These are phyloP conservation scores for Pythium insidiosum DNA, from an alignment of 352 stramenopile species.

Conservation along the genomic window DNA sequence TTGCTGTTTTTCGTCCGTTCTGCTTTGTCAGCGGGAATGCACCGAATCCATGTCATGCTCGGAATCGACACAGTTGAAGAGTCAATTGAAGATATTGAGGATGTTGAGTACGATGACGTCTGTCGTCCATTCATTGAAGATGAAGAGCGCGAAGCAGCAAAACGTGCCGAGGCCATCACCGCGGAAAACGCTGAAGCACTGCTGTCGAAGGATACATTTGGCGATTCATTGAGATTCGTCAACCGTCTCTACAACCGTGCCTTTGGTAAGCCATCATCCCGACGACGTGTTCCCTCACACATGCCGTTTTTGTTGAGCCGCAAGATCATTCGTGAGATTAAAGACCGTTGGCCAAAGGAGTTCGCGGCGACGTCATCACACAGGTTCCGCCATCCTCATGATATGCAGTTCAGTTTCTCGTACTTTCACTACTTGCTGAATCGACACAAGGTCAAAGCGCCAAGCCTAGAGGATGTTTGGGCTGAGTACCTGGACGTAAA, in stretches of 20 bases:
- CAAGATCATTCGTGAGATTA: constrained; percentile 84
- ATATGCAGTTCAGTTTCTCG: constrained; percentile 95
- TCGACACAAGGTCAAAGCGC: constrained; percentile 63
- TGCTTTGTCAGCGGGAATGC: constrained; percentile 2
- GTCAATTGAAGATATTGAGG: constrained; percentile 38
- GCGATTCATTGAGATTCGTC: constrained; percentile 87
- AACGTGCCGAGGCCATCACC: constrained; percentile 16
- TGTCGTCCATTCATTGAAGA: constrained; percentile 22
- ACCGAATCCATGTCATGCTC: constrained; percentile 20
- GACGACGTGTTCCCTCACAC: constrained; percentile 88
- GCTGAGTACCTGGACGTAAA: constrained; percentile 87
- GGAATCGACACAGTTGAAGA: constrained; percentile 32
- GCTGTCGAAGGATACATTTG: constrained; percentile 87
- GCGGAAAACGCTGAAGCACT: constrained; percentile 38
- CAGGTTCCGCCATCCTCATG: constrained; percentile 86
- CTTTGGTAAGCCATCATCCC: constrained; percentile 69
- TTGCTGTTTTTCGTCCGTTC: constrained; percentile 5
- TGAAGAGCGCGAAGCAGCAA: constrained; percentile 13
- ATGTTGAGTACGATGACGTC: constrained; percentile 68
- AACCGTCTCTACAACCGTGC: constrained; percentile 89
- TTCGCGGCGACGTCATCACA: constrained; percentile 75
- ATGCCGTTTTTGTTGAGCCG: constrained; percentile 94
- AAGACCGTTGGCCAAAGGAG: constrained; percentile 66
- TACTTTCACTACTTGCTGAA: constrained; percentile 95
- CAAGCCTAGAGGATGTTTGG: constrained; percentile 79